A percentile compares a stretch with the other conserved stretches of the same genome.
phyloP scores from a whole-genome alignment of 257 asterid species.

The Solanum paucissectum region DNA sequence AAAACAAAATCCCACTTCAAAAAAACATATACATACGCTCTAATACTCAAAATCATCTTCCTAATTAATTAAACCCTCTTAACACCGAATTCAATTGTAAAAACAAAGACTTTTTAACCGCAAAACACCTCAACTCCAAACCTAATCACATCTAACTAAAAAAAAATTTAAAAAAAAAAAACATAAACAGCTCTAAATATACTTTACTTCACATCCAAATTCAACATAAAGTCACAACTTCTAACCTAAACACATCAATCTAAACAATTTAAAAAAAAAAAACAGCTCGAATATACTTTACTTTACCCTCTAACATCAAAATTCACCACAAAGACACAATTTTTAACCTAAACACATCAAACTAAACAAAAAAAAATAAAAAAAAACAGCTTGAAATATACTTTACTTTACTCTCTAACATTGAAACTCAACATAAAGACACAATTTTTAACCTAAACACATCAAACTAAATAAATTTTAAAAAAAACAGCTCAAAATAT shows the following conservation, averaged over 20 bases:
- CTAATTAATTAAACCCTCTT: not conserved
- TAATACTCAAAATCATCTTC: not conserved
- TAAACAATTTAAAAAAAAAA: not conserved
- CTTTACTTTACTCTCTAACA: constrained; percentile 21
- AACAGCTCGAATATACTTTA: not conserved
- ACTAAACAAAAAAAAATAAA: not conserved
- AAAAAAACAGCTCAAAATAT: not conserved
- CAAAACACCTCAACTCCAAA: not conserved
- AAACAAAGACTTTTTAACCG: not conserved
- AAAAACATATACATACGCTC: not conserved
- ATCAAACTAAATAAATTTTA: not conserved
- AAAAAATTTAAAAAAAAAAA: not conserved
- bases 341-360: not conserved
- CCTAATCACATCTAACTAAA: not conserved
- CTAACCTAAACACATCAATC: not conserved
- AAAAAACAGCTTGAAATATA: not conserved
- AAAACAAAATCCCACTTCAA: not conserved
- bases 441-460: not conserved
- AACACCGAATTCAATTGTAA: not conserved
- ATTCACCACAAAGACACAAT: not conserved
- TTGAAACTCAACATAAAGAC: not conserved
- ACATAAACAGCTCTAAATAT: too few relatives aligned
- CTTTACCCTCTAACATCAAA: not conserved
- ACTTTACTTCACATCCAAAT: too few relatives aligned
- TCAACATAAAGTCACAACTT: not conserved